Base-by-base conservation (phyloP, 2,329 filamentous ascomycete genomes). In the Alternaria sp. region DNA sequence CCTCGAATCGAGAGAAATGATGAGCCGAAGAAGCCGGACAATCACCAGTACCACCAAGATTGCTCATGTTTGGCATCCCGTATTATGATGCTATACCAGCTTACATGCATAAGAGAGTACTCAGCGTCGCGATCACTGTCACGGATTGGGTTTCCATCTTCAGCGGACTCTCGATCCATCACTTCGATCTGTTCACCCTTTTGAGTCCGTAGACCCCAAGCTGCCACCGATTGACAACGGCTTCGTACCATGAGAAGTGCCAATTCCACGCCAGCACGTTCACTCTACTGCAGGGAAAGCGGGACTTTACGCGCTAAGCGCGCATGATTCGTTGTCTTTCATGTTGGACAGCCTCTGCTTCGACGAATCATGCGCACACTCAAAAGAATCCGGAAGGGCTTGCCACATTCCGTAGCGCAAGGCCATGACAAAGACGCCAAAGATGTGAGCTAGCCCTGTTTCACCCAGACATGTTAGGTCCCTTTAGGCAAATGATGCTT, bases 341-440 rank as follows among this genome's bases (percentile, higher is more conserved):
- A 23, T 25, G 45, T 60, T 55, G 50, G 61, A 43, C 44, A 21
- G 20, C 26, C 33, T 28, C 30, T 18, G 23, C 18, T 47, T 33
- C 30, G 50, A 55, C 61, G 45, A 63, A 60, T 63, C 20, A 53
- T 54, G 23, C 37, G 33, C 10, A 12, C 11, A 20, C 21, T 15
- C 21, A 12, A n/a, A 30, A 21, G 37, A 41, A 26, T 41, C 21
- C 28, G 63, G 60, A 59, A 63, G 55, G 63, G 55, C 50, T 65
- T 59, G 45, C 55, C 63, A 56, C 21, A 33, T 46, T 56, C 45
- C 30, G 60, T 21, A 62, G 26, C 55, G n/a, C 45, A 63, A 25
- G 60, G 12, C 12, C 26, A 30, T 18, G 26, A 44, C 37, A 51
- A 37, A 26, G n/a, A 57, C 44, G 54, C 43, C 62, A 58, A 37